Evolutionary conservation across 345 rosid genomes (phyloP).

Genomic region (Dipteronia dyeriana): DNA sequence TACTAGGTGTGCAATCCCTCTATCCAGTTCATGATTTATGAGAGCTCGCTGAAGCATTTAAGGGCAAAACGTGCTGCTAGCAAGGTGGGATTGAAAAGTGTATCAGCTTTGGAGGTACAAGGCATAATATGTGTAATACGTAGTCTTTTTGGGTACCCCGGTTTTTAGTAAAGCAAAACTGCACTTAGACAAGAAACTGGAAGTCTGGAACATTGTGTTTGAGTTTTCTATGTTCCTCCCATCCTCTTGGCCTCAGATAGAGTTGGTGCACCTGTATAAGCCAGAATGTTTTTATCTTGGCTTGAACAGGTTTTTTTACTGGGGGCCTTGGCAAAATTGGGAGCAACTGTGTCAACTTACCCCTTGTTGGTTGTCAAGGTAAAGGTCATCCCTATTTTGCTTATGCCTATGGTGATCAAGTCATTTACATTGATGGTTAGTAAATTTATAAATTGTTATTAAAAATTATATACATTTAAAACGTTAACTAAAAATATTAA

Average conservation of each 20-base stretch:
- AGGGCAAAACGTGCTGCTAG: slow-evolving; percentile 45
- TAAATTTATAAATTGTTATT: not conserved
- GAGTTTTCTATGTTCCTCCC: not conserved
- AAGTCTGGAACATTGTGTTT: not conserved
- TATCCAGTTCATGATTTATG: slow-evolving; percentile 75
- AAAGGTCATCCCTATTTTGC: slow-evolving; percentile 17
- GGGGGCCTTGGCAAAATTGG: slow-evolving; percentile 74
- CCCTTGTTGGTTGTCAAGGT: slow-evolving; percentile 77
- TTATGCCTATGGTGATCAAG: not conserved
- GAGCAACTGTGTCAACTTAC: slow-evolving; percentile 67
- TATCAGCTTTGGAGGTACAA: slow-evolving; percentile 60
- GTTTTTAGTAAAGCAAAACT: not conserved
- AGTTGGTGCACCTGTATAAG: not conserved
- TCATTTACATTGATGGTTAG: not conserved
- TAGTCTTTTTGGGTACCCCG: slow-evolving; percentile 8
- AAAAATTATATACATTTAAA: too few relatives aligned
- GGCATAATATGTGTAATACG: not conserved
- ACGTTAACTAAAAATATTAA: too few relatives aligned
- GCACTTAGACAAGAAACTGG: not conserved
- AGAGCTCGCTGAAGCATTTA: slow-evolving; percentile 51
- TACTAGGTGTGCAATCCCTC: slow-evolving; percentile 74
- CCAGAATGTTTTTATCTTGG: not conserved
- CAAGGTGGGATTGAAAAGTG: slow-evolving; percentile 41
- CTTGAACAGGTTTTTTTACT: slow-evolving; percentile 52
- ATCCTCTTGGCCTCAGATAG: not conserved